Conservation (phyloP, 177 flowering plant genomes). For the Vitis hybrid region DNA sequence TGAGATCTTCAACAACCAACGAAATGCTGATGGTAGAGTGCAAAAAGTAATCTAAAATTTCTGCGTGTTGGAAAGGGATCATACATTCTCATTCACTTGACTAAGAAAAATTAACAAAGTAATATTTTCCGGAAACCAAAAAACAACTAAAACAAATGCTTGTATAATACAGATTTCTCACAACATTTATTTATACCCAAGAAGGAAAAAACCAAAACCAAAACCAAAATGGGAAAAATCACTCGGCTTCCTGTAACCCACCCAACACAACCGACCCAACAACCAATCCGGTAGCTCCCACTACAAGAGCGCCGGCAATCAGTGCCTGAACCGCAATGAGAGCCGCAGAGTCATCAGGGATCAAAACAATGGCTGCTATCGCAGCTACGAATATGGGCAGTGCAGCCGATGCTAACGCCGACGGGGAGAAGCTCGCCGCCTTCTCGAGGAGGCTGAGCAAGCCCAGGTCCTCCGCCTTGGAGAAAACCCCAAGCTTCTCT, state of each 20-base stretch:
- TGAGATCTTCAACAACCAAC: too few relatives aligned
- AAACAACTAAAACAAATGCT: too few relatives aligned
- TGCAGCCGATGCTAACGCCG: slow-evolving; percentile 69
- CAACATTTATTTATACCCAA: too few relatives aligned
- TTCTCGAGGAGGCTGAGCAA: slow-evolving; percentile 76
- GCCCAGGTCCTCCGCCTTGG: slow-evolving; percentile 90
- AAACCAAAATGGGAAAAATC: not conserved
- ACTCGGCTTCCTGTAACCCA: slow-evolving; percentile 92
- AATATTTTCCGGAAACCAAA: too few relatives aligned
- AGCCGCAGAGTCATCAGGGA: slow-evolving; percentile 80
- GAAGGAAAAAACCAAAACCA: too few relatives aligned
- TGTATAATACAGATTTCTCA: too few relatives aligned
- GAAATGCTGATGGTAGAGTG: too few relatives aligned
- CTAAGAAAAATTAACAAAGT: too few relatives aligned
- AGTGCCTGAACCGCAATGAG: slow-evolving; percentile 63
- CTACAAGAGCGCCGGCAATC: slow-evolving; percentile 56
- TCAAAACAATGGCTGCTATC: slow-evolving; percentile 51
- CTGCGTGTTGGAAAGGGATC: too few relatives aligned
- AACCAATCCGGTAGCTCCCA: slow-evolving; percentile 61
- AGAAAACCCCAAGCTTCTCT: slow-evolving; percentile 74
- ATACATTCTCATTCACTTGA: too few relatives aligned
- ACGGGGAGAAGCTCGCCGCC: slow-evolving; percentile 55
- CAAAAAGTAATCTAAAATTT: too few relatives aligned
- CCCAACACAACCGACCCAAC: slow-evolving; percentile 77
- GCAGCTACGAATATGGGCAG: slow-evolving; percentile 74